phyloP scores from a whole-genome alignment of 345 rosid species.

The Eucalyptus brandiana region DNA sequence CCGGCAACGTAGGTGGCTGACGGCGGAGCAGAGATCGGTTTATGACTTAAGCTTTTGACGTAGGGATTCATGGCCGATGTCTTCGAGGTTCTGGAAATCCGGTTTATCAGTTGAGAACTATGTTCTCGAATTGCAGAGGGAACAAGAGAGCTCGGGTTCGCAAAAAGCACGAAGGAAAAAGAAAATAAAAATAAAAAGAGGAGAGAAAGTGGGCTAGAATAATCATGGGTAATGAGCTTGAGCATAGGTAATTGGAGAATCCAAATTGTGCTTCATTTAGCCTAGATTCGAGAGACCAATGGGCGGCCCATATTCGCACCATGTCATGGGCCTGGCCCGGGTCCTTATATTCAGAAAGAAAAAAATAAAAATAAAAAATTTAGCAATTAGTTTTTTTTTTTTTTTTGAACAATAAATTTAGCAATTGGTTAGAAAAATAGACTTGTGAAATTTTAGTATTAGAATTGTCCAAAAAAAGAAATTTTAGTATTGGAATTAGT shows the following conservation, averaged over 20 bases:
- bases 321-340: background rate
- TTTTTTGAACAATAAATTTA: too few species aligned
- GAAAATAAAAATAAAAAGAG: background rate
- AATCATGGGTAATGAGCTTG: background rate
- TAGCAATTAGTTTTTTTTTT: too few species aligned
- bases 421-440: too few species aligned
- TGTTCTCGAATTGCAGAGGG: background rate
- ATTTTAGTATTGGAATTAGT: background rate
- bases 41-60: background rate
- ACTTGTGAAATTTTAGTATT: too few species aligned
- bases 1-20: background rate
- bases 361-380: too few species aligned
- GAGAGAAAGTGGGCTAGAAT: background rate
- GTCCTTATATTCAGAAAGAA: background rate
- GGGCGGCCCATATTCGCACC: background rate
- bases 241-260: background rate
- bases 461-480: too few species aligned
- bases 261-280: background rate
- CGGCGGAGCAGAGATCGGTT: background rate
- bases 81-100: background rate
- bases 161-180: background rate
- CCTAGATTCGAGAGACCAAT: background rate
- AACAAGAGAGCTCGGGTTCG: background rate
- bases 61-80: background rate
- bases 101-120: background rate